Conservation (phyloP, 2,329 filamentous ascomycete species). For the Ampelomyces quisqualis region DNA sequence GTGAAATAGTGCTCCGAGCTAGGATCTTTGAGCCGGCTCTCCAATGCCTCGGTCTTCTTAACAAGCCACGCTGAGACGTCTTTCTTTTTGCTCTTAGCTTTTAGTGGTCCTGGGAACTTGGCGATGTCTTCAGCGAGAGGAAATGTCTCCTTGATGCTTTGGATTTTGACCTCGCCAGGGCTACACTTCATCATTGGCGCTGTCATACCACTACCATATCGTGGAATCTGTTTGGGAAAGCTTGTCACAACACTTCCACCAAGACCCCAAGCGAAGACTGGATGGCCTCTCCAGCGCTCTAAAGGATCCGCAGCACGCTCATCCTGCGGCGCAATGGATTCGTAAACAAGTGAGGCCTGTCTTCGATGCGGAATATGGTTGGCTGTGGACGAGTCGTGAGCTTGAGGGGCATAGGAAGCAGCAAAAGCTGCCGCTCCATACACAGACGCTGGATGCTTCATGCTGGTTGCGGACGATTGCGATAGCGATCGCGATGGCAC, state of each 20-base stretch:
- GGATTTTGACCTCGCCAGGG: conserved; percentile 78
- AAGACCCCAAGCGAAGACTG: conserved; percentile 84
- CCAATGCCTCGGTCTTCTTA: conserved; percentile 71
- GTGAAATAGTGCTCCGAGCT: conserved; percentile 53
- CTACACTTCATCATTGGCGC: conserved; percentile 77
- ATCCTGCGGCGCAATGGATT: conserved; percentile 58
- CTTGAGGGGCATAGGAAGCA: conserved; percentile 36
- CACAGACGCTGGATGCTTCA: conserved; percentile 50
- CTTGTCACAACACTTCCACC: conserved; percentile 79
- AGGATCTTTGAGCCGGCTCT: conserved; percentile 53
- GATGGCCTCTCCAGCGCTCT: conserved; percentile 86
- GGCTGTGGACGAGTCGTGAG: conserved; percentile 7
- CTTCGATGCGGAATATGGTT: conserved; percentile 39
- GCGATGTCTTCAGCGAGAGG: conserved; percentile 70
- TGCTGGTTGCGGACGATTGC: conserved; percentile 59
- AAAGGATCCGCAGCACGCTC: conserved; percentile 69
- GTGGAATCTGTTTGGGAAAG: conserved; percentile 85
- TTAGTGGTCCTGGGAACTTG: conserved; percentile 87
- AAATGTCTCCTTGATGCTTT: conserved; percentile 70
- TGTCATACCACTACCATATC: conserved; percentile 74
- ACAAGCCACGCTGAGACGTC: conserved; percentile 80
- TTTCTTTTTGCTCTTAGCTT: conserved; percentile 92
- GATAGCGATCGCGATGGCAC: conserved; percentile 54
- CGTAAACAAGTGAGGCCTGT: conserved; percentile 52
- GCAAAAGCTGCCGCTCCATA: conserved; percentile 50